These are phyloP conservation scores for Ustilago curta DNA, from an alignment of 1,284 basidiomycete genomes.

Conservation along the genomic window DNA sequence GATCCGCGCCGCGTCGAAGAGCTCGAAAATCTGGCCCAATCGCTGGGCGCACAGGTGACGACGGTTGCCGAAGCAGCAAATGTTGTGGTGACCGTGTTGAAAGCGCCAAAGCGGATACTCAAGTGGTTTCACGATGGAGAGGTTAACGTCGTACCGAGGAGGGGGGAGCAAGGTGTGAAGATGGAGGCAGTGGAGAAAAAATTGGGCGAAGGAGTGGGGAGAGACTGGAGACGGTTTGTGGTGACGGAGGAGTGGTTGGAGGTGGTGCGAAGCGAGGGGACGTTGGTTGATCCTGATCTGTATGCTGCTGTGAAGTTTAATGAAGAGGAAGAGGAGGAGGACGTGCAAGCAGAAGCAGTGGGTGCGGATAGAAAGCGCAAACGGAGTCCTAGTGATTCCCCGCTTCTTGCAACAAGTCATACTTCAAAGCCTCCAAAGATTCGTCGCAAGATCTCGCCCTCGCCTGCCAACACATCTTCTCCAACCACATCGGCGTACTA, in stretches of 20 bases:
- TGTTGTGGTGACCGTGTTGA: slow-evolving; percentile 36
- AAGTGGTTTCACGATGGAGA: slow-evolving; percentile 34
- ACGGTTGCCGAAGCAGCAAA: slow-evolving; percentile 21
- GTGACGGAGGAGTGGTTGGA: slow-evolving; percentile 38
- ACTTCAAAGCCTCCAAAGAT: background rate
- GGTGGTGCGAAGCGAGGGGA: slow-evolving; percentile 13
- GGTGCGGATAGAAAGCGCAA: slow-evolving; percentile 14
- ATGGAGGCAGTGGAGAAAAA: slow-evolving; percentile 2
- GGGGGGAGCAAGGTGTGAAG: background rate
- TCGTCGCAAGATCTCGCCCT: slow-evolving; percentile 3
- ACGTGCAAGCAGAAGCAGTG: background rate
- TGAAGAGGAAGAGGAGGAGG: background rate
- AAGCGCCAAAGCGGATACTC: slow-evolving; percentile 38
- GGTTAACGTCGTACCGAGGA: slow-evolving; percentile 11
- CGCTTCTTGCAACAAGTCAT: slow-evolving; percentile 14
- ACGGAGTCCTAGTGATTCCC: slow-evolving; percentile 21
- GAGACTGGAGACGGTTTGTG: slow-evolving; percentile 45
- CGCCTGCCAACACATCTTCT: background rate
- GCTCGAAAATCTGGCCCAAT: slow-evolving; percentile 21
- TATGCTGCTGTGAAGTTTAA: slow-evolving; percentile 26
- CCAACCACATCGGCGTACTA: slow-evolving; percentile 11
- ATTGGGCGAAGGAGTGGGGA: slow-evolving; percentile 21
- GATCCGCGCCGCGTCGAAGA: background rate
- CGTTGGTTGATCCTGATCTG: slow-evolving; percentile 45
- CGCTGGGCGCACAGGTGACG: slow-evolving; percentile 44